Percentiles rank a stretch among this genome's conserved stretches.
Evolutionary conservation across 345 rosid species (phyloP).

Genomic region (Eutrema heterophyllum): DNA sequence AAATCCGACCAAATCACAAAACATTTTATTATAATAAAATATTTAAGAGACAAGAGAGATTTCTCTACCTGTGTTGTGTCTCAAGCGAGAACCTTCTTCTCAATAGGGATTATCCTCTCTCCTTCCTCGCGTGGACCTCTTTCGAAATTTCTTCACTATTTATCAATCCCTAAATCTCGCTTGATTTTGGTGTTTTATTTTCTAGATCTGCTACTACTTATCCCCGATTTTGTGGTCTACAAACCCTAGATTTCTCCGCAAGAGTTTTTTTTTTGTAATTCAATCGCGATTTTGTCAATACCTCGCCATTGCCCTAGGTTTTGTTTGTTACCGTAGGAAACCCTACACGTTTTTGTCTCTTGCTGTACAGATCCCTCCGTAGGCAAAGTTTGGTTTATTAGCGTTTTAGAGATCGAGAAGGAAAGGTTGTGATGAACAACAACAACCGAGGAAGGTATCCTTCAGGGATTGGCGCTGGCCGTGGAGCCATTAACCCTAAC

Average conservation of each 20-base stretch:
- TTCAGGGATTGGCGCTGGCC: slow-evolving; percentile 50
- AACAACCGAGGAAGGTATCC: slow-evolving; percentile 62
- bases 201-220: slow-evolving; percentile 5
- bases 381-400: slow-evolving; percentile 19
- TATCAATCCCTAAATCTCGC: slow-evolving; percentile 11
- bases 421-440: slow-evolving; percentile 37
- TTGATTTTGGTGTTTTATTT: neutral
- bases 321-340: slow-evolving; percentile 10
- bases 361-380: slow-evolving; percentile 18
- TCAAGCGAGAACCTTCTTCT: slow-evolving; percentile 13
- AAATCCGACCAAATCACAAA: slow-evolving; percentile 6
- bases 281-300: neutral
- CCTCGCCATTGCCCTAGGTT: neutral
- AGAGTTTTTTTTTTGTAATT: neutral
- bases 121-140: slow-evolving; percentile 21
- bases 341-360: slow-evolving; percentile 4
- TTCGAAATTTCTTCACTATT: neutral
- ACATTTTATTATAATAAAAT: neutral
- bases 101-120: neutral
- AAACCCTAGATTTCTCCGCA: slow-evolving; percentile 24
- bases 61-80: neutral
- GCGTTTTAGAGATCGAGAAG: slow-evolving; percentile 9
- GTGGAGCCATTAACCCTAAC: slow-evolving; percentile 47
- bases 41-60: neutral
- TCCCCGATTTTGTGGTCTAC: slow-evolving; percentile 1